Evolutionary conservation across 306 rosid species (phyloP).

Genomic region (Citrullus mucosospermus): DNA sequence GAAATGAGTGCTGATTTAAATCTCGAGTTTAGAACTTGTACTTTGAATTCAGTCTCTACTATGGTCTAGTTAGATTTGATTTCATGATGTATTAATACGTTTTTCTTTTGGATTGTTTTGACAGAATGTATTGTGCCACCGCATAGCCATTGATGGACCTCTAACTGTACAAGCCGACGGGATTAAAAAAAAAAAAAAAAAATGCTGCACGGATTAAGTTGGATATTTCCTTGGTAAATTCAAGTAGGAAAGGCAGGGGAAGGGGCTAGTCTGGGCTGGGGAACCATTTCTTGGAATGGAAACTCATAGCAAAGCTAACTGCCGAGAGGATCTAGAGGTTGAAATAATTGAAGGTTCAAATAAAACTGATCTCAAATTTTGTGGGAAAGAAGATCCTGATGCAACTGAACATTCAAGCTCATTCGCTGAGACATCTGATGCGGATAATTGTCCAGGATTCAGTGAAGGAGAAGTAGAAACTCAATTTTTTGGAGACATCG

Average conservation of each 20-base stretch:
- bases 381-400: slow-evolving; percentile 56
- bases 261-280: slow-evolving; percentile 11
- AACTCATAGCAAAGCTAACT: slow-evolving; percentile 25
- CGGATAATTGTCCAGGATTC: slow-evolving; percentile 35
- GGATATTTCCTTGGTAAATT: slow-evolving; percentile 6
- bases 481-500: slow-evolving; percentile 35
- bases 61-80: neutral
- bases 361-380: slow-evolving; percentile 25
- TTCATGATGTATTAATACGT: neutral
- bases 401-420: slow-evolving; percentile 90
- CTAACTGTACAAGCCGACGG: neutral
- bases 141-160: neutral
- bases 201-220: neutral
- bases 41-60: neutral
- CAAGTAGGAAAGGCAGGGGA: slow-evolving; percentile 21
- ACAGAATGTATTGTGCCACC: neutral
- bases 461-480: slow-evolving; percentile 81
- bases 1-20: neutral
- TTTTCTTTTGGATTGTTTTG: neutral
- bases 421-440: slow-evolving; percentile 56
- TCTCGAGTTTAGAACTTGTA: neutral
- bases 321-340: slow-evolving; percentile 35
- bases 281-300: slow-evolving; percentile 29
- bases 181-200: neutral
- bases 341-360: slow-evolving; percentile 47